Base-by-base conservation (phyloP, 1,139 yeast species). In the Candida mesenterica region DNA sequence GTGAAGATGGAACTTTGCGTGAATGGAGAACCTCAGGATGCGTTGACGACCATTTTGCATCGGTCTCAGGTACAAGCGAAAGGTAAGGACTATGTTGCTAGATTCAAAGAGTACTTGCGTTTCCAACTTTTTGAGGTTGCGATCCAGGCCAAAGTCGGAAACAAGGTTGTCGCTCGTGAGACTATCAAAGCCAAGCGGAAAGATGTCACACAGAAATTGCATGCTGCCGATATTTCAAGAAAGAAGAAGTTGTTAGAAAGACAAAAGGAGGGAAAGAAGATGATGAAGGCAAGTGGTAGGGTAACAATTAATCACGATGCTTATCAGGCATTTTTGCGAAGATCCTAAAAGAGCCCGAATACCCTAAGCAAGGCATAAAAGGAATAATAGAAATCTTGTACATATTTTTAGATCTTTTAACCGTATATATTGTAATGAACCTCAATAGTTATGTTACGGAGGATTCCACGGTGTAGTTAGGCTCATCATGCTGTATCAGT, bases 261-360 rank as follows among this genome's bases (percentile, higher is more conserved):
- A 51, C 98, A 92, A 53, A 92, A 90, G 59, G 96, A 87, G 53
- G 98, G 98, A 30, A 92, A 92, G 63, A 87, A 84, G 61, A 77
- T 75, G 41, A 72, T 92, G 83, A 83, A 84, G 63, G 72, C 86
- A 8, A 71, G 81, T 12, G 97, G 97, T 13, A 77, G 78, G 41
- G 86, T 92, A 9, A 68, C 72, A 33, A 82, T 90, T 36, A 82
- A 87, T 41, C 85, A 84, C 42, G 95, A 89, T 42, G 96, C 97
- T 0, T 84, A 79, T 61, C 90, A 82, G 54, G 80, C 89, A 16
- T 83, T 83, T 46, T 57, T 71, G 42, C 62, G 76, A 40, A 59
- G 64, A 55, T 16, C 61, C 54, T 28, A 55, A 19, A 19, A 10
- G 23, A 19, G 23, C n/a, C n/a, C n/a, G n/a, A n/a, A 19, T 19